phyloP scores from a whole-genome alignment of 352 stramenopile genomes.

The Saprolegnia parasitica region DNA sequence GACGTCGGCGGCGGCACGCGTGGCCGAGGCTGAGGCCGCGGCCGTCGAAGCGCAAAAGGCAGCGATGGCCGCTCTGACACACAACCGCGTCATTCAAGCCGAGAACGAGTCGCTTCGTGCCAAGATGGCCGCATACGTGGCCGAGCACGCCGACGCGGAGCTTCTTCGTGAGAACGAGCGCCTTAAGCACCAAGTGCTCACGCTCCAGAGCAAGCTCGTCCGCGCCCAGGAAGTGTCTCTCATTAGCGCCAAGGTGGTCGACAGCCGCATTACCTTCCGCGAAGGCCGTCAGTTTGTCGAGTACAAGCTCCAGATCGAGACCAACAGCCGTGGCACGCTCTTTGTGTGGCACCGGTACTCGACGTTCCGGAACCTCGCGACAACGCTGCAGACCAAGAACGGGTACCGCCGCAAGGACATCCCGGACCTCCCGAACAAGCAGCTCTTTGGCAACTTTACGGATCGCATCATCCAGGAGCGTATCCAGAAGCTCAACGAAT shows the following conservation, averaged over 20 bases:
- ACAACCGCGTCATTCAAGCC: slow-evolving; percentile 72
- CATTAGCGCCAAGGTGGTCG: too few species aligned
- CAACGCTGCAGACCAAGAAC: slow-evolving; percentile 70
- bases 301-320: slow-evolving; percentile 86
- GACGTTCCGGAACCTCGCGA: slow-evolving; percentile 76
- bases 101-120: slow-evolving; percentile 76
- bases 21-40: too few species aligned
- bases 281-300: slow-evolving; percentile 82
- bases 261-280: slow-evolving; percentile 84
- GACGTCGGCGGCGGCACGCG: too few species aligned
- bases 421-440: slow-evolving; percentile 66
- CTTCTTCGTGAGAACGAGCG: slow-evolving; percentile 76
- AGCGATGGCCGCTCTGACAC: slow-evolving; percentile 50
- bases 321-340: slow-evolving; percentile 77
- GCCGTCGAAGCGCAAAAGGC: too few species aligned
- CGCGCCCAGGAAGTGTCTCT: slow-evolving; percentile 54
- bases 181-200: slow-evolving; percentile 79
- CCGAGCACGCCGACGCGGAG: slow-evolving; percentile 73
- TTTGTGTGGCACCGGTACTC: slow-evolving; percentile 86
- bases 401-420: slow-evolving; percentile 70
- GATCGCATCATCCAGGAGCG: slow-evolving; percentile 75
- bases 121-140: slow-evolving; percentile 69
- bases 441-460: slow-evolving; percentile 64
- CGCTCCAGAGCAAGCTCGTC: slow-evolving; percentile 86
- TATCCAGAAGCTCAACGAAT: slow-evolving; percentile 66